These are phyloP conservation scores for Psilocybe azurescens DNA, from an alignment of 768 basidiomycete genomes.

Conservation along the genomic window DNA sequence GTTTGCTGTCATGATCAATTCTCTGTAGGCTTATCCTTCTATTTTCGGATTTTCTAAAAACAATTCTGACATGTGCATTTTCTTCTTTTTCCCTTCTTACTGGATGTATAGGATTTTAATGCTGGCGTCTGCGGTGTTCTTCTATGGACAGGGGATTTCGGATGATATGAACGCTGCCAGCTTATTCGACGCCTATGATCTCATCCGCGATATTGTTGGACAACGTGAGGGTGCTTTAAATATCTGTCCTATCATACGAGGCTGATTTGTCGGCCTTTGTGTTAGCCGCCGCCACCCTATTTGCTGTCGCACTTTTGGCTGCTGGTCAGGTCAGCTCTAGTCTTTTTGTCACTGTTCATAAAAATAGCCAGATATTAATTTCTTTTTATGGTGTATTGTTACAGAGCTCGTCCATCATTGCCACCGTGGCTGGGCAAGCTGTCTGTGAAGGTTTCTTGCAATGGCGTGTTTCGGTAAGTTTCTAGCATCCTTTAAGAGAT, in stretches of 20 bases:
- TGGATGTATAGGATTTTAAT: slow-evolving; percentile 68
- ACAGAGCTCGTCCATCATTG: slow-evolving; percentile 83
- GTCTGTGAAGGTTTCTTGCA: slow-evolving; percentile 90
- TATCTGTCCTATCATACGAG: background rate
- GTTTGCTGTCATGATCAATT: slow-evolving; percentile 89
- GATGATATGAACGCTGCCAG: slow-evolving; percentile 56
- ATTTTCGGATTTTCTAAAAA: too few species aligned
- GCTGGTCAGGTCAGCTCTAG: slow-evolving; percentile 66
- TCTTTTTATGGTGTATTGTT: background rate
- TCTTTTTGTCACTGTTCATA: background rate
- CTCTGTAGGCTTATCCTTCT: slow-evolving; percentile 55
- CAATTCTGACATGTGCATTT: background rate
- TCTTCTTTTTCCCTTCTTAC: background rate
- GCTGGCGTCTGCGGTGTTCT: slow-evolving; percentile 84
- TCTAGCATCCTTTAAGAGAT: background rate
- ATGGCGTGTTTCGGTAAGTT: slow-evolving; percentile 78
- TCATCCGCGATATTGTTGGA: slow-evolving; percentile 73
- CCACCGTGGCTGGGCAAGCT: slow-evolving; percentile 89
- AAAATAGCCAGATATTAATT: background rate
- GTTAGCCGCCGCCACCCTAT: slow-evolving; percentile 80
- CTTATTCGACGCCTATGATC: slow-evolving; percentile 82
- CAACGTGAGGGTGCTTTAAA: slow-evolving; percentile 48
- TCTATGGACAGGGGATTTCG: slow-evolving; percentile 41
- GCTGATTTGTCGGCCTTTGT: background rate
- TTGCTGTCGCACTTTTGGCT: slow-evolving; percentile 84